phyloP scores from a whole-genome alignment of 2,329 filamentous ascomycete species.

The Aspergillus thermomutatus region DNA sequence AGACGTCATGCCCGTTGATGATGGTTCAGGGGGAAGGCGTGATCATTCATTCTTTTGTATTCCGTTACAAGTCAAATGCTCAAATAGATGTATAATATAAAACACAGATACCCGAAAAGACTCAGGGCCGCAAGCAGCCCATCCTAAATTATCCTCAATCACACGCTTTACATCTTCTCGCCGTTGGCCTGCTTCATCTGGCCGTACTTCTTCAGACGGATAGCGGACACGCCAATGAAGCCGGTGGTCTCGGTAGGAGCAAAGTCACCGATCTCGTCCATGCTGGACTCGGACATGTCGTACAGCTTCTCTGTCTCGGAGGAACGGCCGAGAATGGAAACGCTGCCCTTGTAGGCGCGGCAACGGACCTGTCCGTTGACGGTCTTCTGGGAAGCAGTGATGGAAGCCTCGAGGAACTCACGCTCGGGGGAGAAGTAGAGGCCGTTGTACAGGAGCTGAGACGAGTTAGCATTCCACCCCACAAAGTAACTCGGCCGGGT shows the following conservation, averaged over 20 bases:
- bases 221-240: slow-evolving; percentile 47
- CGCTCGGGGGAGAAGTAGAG: slow-evolving; percentile 66
- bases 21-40: background rate
- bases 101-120: background rate
- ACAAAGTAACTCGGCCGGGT: slow-evolving; percentile 55
- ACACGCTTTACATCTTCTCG: slow-evolving; percentile 25
- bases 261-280: slow-evolving; percentile 70
- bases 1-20: background rate
- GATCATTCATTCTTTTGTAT: slow-evolving; percentile 7
- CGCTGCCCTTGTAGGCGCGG: slow-evolving; percentile 64
- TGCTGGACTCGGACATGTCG: slow-evolving; percentile 61
- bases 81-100: slow-evolving; percentile 4
- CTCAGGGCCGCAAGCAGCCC: background rate
- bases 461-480: background rate
- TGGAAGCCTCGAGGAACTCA: slow-evolving; percentile 66
- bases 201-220: slow-evolving; percentile 45
- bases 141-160: background rate
- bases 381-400: slow-evolving; percentile 56
- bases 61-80: slow-evolving; percentile 9
- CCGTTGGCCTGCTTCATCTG: slow-evolving; percentile 37
- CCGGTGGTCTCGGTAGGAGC: slow-evolving; percentile 63
- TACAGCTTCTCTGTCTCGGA: slow-evolving; percentile 70
- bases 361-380: slow-evolving; percentile 62
- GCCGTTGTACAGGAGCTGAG: slow-evolving; percentile 6
- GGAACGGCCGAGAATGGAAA: slow-evolving; percentile 49